These are phyloP conservation scores for Mycena leptocephala DNA, from an alignment of 768 basidiomycete species.

Conservation along the genomic window DNA sequence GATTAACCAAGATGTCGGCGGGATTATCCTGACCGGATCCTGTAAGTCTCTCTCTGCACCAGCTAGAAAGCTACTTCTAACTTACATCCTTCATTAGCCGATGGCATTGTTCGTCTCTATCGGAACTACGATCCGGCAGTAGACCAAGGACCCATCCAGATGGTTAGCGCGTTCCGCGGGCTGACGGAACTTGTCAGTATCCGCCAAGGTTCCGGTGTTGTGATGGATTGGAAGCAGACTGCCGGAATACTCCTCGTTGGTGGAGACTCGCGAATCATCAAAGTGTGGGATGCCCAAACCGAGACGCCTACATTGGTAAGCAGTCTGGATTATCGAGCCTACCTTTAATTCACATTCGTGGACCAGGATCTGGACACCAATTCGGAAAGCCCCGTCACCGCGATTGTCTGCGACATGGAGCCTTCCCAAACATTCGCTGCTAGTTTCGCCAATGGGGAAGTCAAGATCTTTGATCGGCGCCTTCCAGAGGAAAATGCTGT, in stretches of 20 bases:
- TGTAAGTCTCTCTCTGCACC: conserved; percentile 62
- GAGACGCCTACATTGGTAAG: conserved; percentile 85
- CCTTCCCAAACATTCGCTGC: conserved; percentile 88
- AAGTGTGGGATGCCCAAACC: conserved; percentile 96
- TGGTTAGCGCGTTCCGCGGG: conserved; percentile 95
- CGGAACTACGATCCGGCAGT: conserved; percentile 90
- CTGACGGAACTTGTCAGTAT: conserved; percentile 84
- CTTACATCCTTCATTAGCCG: conserved; percentile 66
- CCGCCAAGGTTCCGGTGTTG: conserved; percentile 86
- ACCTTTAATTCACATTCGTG: neutral
- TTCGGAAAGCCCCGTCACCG: conserved; percentile 91
- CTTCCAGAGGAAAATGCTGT: conserved; percentile 88
- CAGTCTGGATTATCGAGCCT: neutral
- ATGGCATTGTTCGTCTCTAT: conserved; percentile 93
- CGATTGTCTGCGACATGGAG: conserved; percentile 84
- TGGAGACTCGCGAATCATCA: conserved; percentile 91
- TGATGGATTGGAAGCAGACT: conserved; percentile 95
- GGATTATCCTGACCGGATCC: conserved; percentile 90
- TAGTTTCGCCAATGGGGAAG: conserved; percentile 92
- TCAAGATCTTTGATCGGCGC: conserved; percentile 95
- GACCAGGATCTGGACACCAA: conserved; percentile 90
- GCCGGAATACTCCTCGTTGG: conserved; percentile 90
- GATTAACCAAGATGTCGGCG: conserved; percentile 96
- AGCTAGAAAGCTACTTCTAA: neutral
- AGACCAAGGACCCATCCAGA: conserved; percentile 83